Percentiles rank a stretch among this genome's conserved stretches.
phyloP scores from a whole-genome alignment of 257 asterid genomes.

The Lycium barbarum region DNA sequence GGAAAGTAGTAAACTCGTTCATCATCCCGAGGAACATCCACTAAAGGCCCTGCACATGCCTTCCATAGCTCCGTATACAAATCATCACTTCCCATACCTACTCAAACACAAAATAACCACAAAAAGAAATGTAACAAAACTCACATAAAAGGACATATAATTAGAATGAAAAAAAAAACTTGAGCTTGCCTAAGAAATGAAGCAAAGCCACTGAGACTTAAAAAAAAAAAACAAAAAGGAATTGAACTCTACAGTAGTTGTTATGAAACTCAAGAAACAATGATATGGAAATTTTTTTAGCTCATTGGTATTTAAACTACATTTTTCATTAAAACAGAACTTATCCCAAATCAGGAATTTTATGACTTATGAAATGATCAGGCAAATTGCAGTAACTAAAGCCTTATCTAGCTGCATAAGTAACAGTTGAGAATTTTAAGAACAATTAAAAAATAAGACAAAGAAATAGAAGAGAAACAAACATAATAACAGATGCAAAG shows the following conservation, averaged over 20 bases:
- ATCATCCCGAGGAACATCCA: constrained; percentile 63
- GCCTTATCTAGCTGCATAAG: not conserved
- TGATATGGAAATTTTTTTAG: not conserved
- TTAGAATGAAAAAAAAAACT: not conserved
- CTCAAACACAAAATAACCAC: constrained; percentile 33
- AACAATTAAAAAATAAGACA: not conserved
- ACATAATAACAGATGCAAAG: not conserved
- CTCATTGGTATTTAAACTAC: not conserved
- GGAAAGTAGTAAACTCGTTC: constrained; percentile 84
- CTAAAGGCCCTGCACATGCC: constrained; percentile 91
- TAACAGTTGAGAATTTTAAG: not conserved
- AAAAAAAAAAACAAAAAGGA: not conserved
- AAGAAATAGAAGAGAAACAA: not conserved
- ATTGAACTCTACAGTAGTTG: not conserved
- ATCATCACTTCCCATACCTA: constrained; percentile 46
- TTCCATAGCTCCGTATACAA: constrained; percentile 76
- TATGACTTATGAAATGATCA: not conserved
- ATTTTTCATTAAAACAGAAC: not conserved
- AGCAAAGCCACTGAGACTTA: not conserved
- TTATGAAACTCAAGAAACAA: not conserved
- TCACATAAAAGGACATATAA: not conserved
- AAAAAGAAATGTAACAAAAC: constrained; percentile 5
- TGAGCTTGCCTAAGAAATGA: constrained; percentile 10
- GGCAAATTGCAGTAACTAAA: constrained; percentile 26
- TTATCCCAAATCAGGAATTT: not conserved